Evolutionary conservation across 371 early-diverging fungal species (phyloP), one percentile per base, ranked within the genome.

Genomic region (Lichtheimia corymbifera): DNA sequence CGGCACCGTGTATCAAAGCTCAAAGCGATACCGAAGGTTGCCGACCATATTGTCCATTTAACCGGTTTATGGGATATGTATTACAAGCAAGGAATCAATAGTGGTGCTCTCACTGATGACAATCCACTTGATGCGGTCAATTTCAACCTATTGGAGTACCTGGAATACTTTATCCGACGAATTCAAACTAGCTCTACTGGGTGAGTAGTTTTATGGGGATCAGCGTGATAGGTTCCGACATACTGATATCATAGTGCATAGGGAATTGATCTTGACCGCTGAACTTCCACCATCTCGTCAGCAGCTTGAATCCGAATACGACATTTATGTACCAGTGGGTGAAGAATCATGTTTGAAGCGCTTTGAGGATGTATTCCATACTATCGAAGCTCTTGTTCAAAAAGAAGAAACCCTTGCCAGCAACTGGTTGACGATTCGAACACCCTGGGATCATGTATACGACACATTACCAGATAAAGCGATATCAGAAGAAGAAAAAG

Each of bases 1-100:
- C 67, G 86, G 11, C 65, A 82, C 14, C 71, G 84, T n/a, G 41
- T 82, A 14, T 27, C 14, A 17, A 65, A 64, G 6, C 43, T 87
- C 3, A 13, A 55, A n/a, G 61, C 57, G 28, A 71, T 66, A 14
- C 52, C 74, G 0, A 35, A 27, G 13, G 58, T 44, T 17, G 54
- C 49, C 35, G 75, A 80, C 18, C 49, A 63, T 7, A 11, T 82
- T 18, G 66, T 68, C 11, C 50, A 28, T 9, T 62, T 76, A 9
- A 47, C 56, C 0, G 40, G 30, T 4, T 41, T 62, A n/a, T 88
- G 86, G 87, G 45, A 58, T 3, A 59, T 15, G 2, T 63, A 78
- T 9, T 75, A 75, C 47, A 28, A 57, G 15, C 64, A 79, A 40
- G 86, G 76, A 0, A 30, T 82, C 6, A 51, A 42, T 7, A 63